These are phyloP conservation scores for Coemansia sp. DNA, from an alignment of 192 early-diverging fungal species.

Conservation along the genomic window DNA sequence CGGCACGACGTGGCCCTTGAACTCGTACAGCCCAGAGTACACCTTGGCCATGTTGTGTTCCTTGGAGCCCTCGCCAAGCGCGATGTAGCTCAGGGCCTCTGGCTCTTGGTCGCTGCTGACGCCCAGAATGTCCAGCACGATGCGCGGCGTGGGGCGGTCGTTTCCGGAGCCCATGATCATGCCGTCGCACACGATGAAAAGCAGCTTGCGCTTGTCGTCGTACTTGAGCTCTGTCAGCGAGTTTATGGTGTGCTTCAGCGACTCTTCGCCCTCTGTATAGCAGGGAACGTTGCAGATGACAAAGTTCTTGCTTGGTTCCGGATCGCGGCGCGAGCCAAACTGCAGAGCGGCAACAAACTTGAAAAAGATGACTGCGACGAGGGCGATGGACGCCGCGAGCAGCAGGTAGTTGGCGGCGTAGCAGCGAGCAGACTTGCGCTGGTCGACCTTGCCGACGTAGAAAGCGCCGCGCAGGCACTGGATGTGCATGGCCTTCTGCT, in stretches of 20 bases:
- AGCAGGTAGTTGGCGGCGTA: slow-evolving; percentile 83
- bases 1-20: slow-evolving; percentile 89
- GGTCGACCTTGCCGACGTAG: slow-evolving; percentile 83
- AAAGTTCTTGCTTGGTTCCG: slow-evolving; percentile 85
- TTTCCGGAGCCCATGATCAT: slow-evolving; percentile 97
- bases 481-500: slow-evolving; percentile 52
- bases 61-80: slow-evolving; percentile 86
- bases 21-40: slow-evolving; percentile 95
- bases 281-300: slow-evolving; percentile 94
- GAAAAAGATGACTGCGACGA: slow-evolving; percentile 83
- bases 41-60: slow-evolving; percentile 97
- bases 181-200: slow-evolving; percentile 96
- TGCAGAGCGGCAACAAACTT: slow-evolving; percentile 97
- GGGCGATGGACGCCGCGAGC: slow-evolving; percentile 71
- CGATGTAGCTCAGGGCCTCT: slow-evolving; percentile 80
- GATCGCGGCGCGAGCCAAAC: slow-evolving; percentile 68
- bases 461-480: slow-evolving; percentile 83
- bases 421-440: slow-evolving; percentile 73
- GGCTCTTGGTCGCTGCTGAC: slow-evolving; percentile 80
- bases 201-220: slow-evolving; percentile 95
- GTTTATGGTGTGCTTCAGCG: slow-evolving; percentile 87
- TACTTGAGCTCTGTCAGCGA: slow-evolving; percentile 89
- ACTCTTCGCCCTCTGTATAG: slow-evolving; percentile 97
- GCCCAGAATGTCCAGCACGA: slow-evolving; percentile 94
- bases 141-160: slow-evolving; percentile 92